Base-by-base conservation (phyloP, 2,329 filamentous ascomycete species). In the Trichoderma lentiforme region DNA sequence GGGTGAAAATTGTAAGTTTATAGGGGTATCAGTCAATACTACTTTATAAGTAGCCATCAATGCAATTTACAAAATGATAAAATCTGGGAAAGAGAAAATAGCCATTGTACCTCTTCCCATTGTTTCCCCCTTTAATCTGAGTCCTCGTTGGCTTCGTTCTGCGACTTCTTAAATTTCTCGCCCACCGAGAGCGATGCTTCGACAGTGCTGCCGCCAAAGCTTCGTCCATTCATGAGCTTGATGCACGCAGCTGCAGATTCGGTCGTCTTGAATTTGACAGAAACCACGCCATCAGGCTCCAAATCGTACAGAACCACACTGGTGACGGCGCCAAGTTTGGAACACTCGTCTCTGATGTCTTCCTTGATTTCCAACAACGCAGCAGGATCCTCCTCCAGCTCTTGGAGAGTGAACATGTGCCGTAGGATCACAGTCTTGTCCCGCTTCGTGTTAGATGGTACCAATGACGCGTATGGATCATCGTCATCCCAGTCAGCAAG, bases 401-500 rank as follows among this genome's bases (percentile, higher is more conserved):
- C 93, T 73, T 91, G 80, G 56, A 95, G 86, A 1, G 94, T 97
- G 82, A 99, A 99, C 92, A 97, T 97, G 82, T 97, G 91, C 79
- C 93, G 93, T 74, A 99, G 84, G 72, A 98, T 91, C 32, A 97
- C 95, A 18, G 93, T 86, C 80, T 95, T 97, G 77, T 95, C 93
- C 83, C 89, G 92, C 77, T 85, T 86, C 69, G 83, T 81, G 56
- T 78, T 79, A 11, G 81, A 86, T n/a, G 87, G 86, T 11, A 77
- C 75, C 43, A 76, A 74, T 1, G 76, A 78, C 4, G 79, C 85
- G 73, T 83, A 88, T 30, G 91, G 88, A 70, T 95, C 92, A 79
- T 98, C 95, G 78, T 98, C 95, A 78, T 94, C 93, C 96, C 96
- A 99, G 81, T 98, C 95, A 4, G 94, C 92, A 39, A 98, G 89